Base-by-base conservation (phyloP, 305 asterid genomes). In the Rubia balearica region DNA sequence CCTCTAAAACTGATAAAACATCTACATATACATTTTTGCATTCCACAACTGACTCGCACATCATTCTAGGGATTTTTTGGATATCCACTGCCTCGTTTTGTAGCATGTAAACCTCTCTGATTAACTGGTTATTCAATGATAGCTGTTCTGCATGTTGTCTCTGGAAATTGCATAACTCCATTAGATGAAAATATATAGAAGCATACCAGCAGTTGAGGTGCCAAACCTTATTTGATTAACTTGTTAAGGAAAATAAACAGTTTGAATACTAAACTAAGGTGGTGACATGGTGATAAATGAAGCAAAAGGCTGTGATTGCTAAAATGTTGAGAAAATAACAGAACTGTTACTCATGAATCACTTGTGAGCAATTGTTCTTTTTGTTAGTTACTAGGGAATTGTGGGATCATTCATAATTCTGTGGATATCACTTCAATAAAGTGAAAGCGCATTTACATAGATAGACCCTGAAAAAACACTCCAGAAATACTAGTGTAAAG, bases 11-110 rank as follows among this genome's bases (percentile, higher is more conserved):
- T 71, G 87, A 83, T 68, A 83, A 75, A 49, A 89, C 79, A 43
- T 87, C 94, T 51, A 38, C 77, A 88, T 86, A 87, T 45, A 80
- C 68, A 48, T 82, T 88, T 78, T 83, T 92, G 84, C 96, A 87
- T 71, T 71, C 80, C 60, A 83, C 67, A 75, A 90, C 86, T 42
- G 91, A 74, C 73, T 78, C 85, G 43, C 80, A 77, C 62, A 90
- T 83, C 76, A 74, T 79, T 76, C 71, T 78, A 74, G 93, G 97
- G 77, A 90, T 76, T 73, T 79, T 84, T 61, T 59, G 87, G 64
- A 85, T 71, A 40, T 67, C 79, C 65, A 71, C 59, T 73, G 81
- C 83, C 86, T 89, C 94, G 73, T 85, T 81, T 72, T 84, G 90
- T 68, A 90, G 89, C 75, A 78, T 88, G 72, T 89, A 78, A 55